Evolutionary conservation across 805 yeast species (phyloP).

Genomic region (Wickerhamiella azyma): DNA sequence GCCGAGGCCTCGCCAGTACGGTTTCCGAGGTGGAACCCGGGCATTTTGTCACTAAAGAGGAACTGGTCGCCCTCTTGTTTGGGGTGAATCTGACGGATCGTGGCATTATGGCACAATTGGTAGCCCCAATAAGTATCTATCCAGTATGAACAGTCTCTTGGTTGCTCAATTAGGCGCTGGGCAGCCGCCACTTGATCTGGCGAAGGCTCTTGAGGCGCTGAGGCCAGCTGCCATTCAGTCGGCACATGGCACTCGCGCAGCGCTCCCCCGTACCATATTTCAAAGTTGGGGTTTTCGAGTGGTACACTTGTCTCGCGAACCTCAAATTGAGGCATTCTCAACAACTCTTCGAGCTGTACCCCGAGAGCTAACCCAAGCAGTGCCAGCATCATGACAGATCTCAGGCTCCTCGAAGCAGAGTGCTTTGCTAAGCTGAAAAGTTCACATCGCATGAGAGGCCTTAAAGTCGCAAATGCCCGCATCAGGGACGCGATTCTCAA

Average conservation of each 20-base stretch:
- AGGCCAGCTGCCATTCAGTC: not conserved
- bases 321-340: not conserved
- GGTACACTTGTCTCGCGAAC: not conserved
- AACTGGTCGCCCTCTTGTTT: not conserved
- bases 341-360: not conserved
- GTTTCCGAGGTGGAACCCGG: not conserved
- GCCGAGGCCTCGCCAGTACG: slow-evolving; percentile 7
- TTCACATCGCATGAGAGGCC: slow-evolving; percentile 1
- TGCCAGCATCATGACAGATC: not conserved
- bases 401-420: not conserved
- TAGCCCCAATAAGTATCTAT: slow-evolving; percentile 42
- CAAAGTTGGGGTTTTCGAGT: not conserved
- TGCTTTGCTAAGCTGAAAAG: not conserved
- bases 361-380: not conserved
- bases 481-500: slow-evolving; percentile 20
- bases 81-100: slow-evolving; percentile 36
- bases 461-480: slow-evolving; percentile 16
- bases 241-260: slow-evolving; percentile 8
- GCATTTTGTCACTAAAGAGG: not conserved
- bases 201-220: not conserved
- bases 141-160: slow-evolving; percentile 19
- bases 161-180: not conserved
- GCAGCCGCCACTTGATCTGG: not conserved
- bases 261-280: not conserved
- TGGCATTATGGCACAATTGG: slow-evolving; percentile 36